Conservation (phyloP, 192 early-diverging fungal species). For the Phlyctochytrium planicorne region DNA sequence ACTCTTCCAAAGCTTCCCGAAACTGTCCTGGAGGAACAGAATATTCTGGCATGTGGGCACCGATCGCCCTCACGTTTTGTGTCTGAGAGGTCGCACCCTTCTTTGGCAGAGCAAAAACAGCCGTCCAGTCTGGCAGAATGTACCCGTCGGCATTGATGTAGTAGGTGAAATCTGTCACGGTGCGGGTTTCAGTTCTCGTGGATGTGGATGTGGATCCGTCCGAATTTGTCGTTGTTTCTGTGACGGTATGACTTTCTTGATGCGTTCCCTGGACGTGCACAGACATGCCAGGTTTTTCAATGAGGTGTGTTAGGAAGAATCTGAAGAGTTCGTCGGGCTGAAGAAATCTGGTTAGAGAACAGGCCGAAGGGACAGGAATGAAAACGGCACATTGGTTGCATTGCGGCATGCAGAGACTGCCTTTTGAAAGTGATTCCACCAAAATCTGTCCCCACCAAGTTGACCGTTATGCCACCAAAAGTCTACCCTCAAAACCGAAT, state of each 20-base stretch:
- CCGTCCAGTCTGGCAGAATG: conserved; percentile 28
- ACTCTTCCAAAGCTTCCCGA: conserved; percentile 18
- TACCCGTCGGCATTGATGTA: conserved; percentile 29
- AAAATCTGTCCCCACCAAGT: no score
- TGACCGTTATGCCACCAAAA: no score
- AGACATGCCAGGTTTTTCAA: conserved; percentile 11
- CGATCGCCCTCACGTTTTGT: background rate
- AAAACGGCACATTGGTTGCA: no score
- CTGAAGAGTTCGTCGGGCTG: conserved; percentile 18
- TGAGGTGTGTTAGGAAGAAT: conserved; percentile 15
- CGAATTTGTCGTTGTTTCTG: background rate
- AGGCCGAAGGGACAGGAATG: no score
- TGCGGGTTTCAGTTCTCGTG: conserved; percentile 23
- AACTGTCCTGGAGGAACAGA: conserved; percentile 4
- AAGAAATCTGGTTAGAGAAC: background rate
- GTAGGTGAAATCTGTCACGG: conserved; percentile 19
- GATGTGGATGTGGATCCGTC: background rate
- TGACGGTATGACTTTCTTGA: conserved; percentile 3
- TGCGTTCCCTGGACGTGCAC: conserved; percentile 9
- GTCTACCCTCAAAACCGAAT: no score
- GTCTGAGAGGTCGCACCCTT: conserved; percentile 10
- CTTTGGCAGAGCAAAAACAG: conserved; percentile 32
- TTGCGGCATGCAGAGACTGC: no score
- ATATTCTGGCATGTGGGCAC: background rate
- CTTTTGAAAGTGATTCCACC: no score